Percentiles rank a stretch among this genome's conserved stretches.
Conservation (phyloP, 2,329 filamentous ascomycete genomes). For the Ophiostoma quercus region DNA sequence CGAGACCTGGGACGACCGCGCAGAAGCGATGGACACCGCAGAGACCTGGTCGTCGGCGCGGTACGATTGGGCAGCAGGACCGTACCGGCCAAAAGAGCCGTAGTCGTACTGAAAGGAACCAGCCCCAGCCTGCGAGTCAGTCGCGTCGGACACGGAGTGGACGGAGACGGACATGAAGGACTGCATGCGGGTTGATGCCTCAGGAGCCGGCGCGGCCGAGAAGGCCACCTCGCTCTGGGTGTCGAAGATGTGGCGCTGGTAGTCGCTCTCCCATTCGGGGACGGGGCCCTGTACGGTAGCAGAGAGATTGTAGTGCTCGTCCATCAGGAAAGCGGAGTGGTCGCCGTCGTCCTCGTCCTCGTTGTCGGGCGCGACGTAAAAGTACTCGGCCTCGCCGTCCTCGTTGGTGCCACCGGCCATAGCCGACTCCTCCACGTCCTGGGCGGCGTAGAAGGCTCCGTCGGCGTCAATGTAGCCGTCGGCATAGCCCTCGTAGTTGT, state of each 20-base stretch:
- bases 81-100: neutral
- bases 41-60: neutral
- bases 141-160: neutral
- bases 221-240: slow-evolving; percentile 13
- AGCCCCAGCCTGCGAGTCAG: neutral
- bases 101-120: slow-evolving; percentile 2
- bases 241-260: slow-evolving; percentile 22
- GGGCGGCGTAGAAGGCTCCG: neutral
- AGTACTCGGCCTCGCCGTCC: neutral
- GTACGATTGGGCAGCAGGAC: neutral
- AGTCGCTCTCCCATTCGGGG: slow-evolving; percentile 20
- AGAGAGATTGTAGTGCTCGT: neutral
- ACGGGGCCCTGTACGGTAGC: neutral
- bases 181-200: neutral
- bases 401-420: neutral
- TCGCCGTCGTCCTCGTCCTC: neutral
- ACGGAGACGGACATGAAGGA: neutral
- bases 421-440: neutral
- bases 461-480: slow-evolving; percentile 12
- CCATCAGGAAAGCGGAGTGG: neutral
- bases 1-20: neutral
- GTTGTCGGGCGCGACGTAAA: neutral
- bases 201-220: neutral
- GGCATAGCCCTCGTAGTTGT: neutral
- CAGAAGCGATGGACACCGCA: neutral